Evolutionary conservation across 2,329 filamentous ascomycete genomes (phyloP).

Genomic region (Catunica adiposa): DNA sequence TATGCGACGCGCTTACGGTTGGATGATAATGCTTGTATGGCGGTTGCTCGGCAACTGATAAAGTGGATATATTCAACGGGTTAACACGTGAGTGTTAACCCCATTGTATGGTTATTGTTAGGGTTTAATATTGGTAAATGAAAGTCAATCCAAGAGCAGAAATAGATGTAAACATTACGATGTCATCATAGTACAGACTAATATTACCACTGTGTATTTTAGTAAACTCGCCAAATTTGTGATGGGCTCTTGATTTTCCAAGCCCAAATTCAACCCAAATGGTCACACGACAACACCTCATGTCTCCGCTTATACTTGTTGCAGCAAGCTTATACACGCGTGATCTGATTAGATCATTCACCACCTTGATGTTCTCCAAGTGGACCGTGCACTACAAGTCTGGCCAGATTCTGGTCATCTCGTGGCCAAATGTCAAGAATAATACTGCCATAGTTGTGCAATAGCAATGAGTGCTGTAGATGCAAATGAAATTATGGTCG

Average conservation of each 20-base stretch:
- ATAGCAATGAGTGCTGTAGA: neutral
- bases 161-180: no score
- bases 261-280: no score
- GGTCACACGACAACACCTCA: neutral
- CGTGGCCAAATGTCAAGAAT: neutral
- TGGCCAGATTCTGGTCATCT: no score
- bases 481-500: no score
- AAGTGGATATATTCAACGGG: neutral
- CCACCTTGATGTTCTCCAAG: neutral
- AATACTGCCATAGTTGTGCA: neutral
- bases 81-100: neutral
- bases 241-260: no score
- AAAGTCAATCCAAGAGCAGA: no score
- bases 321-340: neutral
- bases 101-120: neutral
- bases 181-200: no score
- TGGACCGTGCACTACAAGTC: neutral
- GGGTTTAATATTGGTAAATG: no score
- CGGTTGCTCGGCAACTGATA: neutral
- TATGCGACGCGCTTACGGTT: slow-evolving; percentile 1
- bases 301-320: neutral
- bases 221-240: no score
- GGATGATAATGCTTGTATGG: neutral
- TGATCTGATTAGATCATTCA: neutral
- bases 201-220: no score